Conservation (phyloP, 345 rosid genomes). For the Citrus sinensis region DNA sequence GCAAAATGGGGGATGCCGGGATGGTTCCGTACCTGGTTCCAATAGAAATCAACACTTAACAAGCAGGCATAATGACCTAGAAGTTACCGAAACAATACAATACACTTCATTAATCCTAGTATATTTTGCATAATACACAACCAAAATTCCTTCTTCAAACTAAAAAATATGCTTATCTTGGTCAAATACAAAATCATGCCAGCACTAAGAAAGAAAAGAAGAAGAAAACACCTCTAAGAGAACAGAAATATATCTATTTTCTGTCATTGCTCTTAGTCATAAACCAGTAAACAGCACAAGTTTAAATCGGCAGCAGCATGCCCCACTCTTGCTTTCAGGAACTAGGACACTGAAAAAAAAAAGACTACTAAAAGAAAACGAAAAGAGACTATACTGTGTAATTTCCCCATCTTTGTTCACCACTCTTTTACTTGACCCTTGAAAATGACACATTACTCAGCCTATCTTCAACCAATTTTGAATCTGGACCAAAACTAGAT, state of each 20-base stretch:
- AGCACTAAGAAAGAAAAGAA: background rate
- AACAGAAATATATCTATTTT: constrained; percentile 14
- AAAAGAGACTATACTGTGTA: background rate
- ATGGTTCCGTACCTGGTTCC: too few species aligned
- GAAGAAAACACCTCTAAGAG: background rate
- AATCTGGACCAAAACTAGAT: constrained; percentile 12
- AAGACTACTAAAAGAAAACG: background rate
- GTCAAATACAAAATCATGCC: constrained; percentile 12
- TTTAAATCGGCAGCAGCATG: background rate
- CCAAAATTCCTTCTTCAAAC: constrained; percentile 2
- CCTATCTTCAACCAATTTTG: constrained; percentile 8
- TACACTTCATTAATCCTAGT: constrained; percentile 1
- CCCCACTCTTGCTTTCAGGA: background rate
- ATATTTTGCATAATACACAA: constrained; percentile 6
- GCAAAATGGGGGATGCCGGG: too few species aligned
- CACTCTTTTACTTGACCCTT: constrained; percentile 20
- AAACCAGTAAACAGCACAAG: background rate
- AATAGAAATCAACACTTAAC: too few species aligned
- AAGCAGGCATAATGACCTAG: background rate
- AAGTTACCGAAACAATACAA: background rate
- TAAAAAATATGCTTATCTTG: constrained; percentile 10
- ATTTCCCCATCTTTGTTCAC: constrained; percentile 18
- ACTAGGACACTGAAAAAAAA: constrained; percentile 4
- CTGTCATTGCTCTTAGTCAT: background rate
- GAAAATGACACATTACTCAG: background rate